Conservation (phyloP, 495 filamentous ascomycete species). For the Podospora fimiseda region DNA sequence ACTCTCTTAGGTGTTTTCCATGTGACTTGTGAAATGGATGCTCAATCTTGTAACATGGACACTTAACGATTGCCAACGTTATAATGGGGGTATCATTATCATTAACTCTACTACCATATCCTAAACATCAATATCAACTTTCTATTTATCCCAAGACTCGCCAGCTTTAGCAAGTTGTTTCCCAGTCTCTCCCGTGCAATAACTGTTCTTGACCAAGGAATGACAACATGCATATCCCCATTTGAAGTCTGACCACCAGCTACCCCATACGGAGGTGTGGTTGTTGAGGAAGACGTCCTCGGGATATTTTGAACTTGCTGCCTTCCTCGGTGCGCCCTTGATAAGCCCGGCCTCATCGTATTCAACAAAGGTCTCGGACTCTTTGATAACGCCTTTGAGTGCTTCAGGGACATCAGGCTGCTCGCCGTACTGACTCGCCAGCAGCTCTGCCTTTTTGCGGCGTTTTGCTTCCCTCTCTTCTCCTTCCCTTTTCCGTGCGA, state of each 20-base stretch:
- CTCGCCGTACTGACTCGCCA: constrained; percentile 82
- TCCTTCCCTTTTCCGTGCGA: constrained; percentile 68
- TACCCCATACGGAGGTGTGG: constrained; percentile 89
- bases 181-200: constrained; percentile 88
- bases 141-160: constrained; percentile 23
- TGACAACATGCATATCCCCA: constrained; percentile 99
- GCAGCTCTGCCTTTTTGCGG: constrained; percentile 58
- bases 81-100: constrained; percentile 28
- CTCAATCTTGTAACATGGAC: too few relatives aligned
- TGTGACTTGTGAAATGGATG: neutral
- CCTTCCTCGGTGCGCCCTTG: constrained; percentile 75
- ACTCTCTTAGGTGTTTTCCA: neutral
- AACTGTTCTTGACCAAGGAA: constrained; percentile 88
- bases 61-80: too few relatives aligned
- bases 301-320: constrained; percentile 77
- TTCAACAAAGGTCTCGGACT: constrained; percentile 86
- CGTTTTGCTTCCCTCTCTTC: constrained; percentile 65
- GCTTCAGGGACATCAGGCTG: constrained; percentile 58
- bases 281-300: constrained; percentile 88
- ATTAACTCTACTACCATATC: neutral
- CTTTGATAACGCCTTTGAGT: constrained; percentile 61
- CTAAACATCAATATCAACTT: neutral
- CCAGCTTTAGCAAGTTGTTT: constrained; percentile 46
- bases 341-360: constrained; percentile 85
- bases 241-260: constrained; percentile 91